Base-by-base conservation (phyloP, 1,139 yeast genomes). In the Meyerozyma sp. region DNA sequence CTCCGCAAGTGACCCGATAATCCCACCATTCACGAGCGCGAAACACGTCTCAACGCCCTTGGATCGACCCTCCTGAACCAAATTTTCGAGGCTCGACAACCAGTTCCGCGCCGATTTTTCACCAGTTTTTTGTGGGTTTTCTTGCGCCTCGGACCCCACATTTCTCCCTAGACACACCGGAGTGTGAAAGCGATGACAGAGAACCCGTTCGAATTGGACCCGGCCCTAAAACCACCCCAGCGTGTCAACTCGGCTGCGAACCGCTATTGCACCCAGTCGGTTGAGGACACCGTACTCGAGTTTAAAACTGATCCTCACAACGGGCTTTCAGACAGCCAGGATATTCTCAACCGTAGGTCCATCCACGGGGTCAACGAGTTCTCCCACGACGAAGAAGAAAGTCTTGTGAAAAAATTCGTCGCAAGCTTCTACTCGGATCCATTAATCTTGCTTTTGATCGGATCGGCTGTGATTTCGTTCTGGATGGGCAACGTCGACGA, bases 401-500 rank as follows among this genome's bases (percentile, higher is more conserved):
- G 80, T 46, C 57, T 91, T 41, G 47, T 77, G 13, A 64, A 77
- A 66, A 85, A 86, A 61, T 93, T 93, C 55, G 44, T 89, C 21
- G 73, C 84, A 44, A 88, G 83, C 44, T 91, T 93, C 58, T 83
- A 86, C 55, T 93, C 85, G 54, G 95, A 91, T 65, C 96, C 96
- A 14, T 73, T 93, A 64, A 91, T 93, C 50, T 68, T 93, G 54
- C 68, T 93, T 45, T 73, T 93, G 56, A 86, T 90, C 39, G 97
- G 94, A 0, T 88, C 96, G 0, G 96, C 98, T 0, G 75, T 76
- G 4, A 73, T 93, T 32, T 83, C 94, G 51, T 84, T 93, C 53
- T 65, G 87, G 59, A 87, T 93, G 94, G 95, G 96, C 21, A 93
- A 93, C 63, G 80, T 82, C 34, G 97, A 91, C 61, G 98, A 93